Conservation (phyloP, 768 basidiomycete genomes). For the Austroboletus eburneus region DNA sequence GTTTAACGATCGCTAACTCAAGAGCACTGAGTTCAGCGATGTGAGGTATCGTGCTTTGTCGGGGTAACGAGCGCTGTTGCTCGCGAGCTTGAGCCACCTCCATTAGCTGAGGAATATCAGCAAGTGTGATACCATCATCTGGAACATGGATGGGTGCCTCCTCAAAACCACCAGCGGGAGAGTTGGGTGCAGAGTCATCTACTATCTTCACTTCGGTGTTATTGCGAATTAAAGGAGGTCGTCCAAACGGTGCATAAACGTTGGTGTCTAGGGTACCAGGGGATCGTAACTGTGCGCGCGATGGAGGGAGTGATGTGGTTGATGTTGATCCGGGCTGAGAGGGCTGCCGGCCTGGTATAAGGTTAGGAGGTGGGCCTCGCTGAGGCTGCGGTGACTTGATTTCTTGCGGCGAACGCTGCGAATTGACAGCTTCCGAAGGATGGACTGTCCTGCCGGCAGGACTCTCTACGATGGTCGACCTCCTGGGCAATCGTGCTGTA, state of each 20-base stretch:
- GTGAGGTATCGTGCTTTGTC: slow-evolving; percentile 74
- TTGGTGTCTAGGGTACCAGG: slow-evolving; percentile 35
- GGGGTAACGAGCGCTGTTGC: slow-evolving; percentile 78
- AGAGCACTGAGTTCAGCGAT: slow-evolving; percentile 81
- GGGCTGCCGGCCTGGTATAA: slow-evolving; percentile 34
- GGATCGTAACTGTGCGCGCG: slow-evolving; percentile 38
- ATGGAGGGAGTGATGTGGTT: slow-evolving; percentile 31
- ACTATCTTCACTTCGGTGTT: slow-evolving; percentile 89
- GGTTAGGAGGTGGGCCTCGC: slow-evolving; percentile 35
- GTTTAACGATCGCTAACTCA: slow-evolving; percentile 88
- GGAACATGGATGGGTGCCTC: slow-evolving; percentile 37
- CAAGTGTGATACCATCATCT: slow-evolving; percentile 87
- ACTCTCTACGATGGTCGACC: slow-evolving; percentile 93
- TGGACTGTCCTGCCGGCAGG: slow-evolving; percentile 86
- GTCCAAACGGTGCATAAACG: slow-evolving; percentile 42
- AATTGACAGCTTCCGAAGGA: slow-evolving; percentile 52
- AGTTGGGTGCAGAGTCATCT: slow-evolving; percentile 72
- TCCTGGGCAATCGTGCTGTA: slow-evolving; percentile 86
- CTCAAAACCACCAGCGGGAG: slow-evolving; percentile 53
- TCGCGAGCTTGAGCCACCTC: slow-evolving; percentile 89
- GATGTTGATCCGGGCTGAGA: slow-evolving; percentile 32
- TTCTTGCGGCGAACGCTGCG: slow-evolving; percentile 44
- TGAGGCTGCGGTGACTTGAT: slow-evolving; percentile 38
- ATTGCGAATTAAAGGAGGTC: slow-evolving; percentile 69
- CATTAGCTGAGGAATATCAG: slow-evolving; percentile 90